A percentile compares a stretch with the other conserved stretches of the same genome.
Evolutionary conservation across 495 filamentous ascomycete genomes (phyloP).

Genomic region (Rostrohypoxylon terebratum): DNA sequence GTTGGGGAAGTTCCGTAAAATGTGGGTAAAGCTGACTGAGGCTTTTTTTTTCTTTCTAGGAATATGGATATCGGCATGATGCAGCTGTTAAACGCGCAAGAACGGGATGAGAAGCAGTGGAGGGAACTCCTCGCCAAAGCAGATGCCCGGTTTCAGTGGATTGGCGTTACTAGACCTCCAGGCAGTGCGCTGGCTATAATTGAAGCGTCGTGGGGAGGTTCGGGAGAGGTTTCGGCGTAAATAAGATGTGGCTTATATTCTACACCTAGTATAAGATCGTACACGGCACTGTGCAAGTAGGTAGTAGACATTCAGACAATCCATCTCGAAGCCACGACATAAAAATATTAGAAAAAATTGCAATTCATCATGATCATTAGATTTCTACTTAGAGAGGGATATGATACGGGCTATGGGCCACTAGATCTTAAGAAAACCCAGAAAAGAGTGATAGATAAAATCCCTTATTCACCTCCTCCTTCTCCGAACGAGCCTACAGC

Average conservation of each 20-base stretch:
- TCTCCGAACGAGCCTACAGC: neutral
- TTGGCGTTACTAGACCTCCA: slow-evolving; percentile 3
- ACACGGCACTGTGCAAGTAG: neutral
- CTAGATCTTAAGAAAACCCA: neutral
- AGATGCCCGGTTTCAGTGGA: neutral
- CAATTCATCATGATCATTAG: neutral
- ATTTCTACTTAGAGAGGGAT: neutral
- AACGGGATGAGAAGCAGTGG: neutral
- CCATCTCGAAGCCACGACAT: neutral
- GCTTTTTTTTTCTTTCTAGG: neutral
- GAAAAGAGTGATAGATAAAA: neutral
- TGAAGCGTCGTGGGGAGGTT: neutral
- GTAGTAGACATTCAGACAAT: neutral
- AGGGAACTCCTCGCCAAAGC: slow-evolving; percentile 3
- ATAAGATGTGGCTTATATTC: neutral
- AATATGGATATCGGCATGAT: slow-evolving; percentile 15
- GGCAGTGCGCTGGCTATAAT: slow-evolving; percentile 4
- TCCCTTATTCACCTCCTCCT: neutral
- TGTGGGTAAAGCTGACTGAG: neutral
- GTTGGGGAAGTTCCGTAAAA: neutral
- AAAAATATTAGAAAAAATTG: neutral
- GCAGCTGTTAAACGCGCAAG: slow-evolving; percentile 5
- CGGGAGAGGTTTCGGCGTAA: neutral
- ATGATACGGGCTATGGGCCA: neutral
- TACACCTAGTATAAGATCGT: neutral